Evolutionary conservation across 345 rosid genomes (phyloP).

Genomic region (Pseudoturritis turrita): DNA sequence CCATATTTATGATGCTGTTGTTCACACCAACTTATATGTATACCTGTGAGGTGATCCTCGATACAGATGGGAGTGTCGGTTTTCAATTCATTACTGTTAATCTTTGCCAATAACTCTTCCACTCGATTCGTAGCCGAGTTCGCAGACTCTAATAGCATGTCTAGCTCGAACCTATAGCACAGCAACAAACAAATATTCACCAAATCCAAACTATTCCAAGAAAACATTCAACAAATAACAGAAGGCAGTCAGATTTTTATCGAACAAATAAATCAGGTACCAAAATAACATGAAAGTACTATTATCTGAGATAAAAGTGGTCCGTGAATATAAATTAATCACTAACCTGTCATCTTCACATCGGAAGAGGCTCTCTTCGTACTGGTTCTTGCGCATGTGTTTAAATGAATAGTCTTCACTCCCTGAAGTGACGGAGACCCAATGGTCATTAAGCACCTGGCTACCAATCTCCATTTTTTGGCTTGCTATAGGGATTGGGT

Average conservation of each 20-base stretch:
- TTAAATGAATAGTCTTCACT: constrained; percentile 99
- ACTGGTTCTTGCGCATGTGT: constrained; percentile 98
- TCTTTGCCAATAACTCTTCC: constrained; percentile 76
- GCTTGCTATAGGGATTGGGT: constrained; percentile 76
- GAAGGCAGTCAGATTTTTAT: neutral
- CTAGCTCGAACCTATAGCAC: constrained; percentile 86
- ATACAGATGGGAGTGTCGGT: constrained; percentile 49
- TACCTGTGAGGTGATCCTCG: constrained; percentile 89
- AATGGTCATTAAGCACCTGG: constrained; percentile 87
- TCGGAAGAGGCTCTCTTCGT: constrained; percentile 91
- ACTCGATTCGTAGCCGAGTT: constrained; percentile 76
- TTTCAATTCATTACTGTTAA: constrained; percentile 58
- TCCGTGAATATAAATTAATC: neutral
- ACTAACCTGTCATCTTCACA: constrained; percentile 97
- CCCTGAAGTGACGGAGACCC: constrained; percentile 99
- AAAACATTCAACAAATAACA: neutral
- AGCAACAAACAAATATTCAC: constrained; percentile 1
- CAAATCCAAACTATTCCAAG: constrained; percentile 5
- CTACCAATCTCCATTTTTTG: constrained; percentile 77
- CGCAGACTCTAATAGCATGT: constrained; percentile 93
- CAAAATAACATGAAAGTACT: neutral
- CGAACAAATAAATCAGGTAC: neutral
- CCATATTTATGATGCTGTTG: neutral
- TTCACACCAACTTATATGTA: constrained; percentile 10
- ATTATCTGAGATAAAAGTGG: neutral